Percentiles rank a stretch among this genome's conserved stretches.
Evolutionary conservation across 345 rosid species (phyloP).

Genomic region (Pseudoturritis turrita): DNA sequence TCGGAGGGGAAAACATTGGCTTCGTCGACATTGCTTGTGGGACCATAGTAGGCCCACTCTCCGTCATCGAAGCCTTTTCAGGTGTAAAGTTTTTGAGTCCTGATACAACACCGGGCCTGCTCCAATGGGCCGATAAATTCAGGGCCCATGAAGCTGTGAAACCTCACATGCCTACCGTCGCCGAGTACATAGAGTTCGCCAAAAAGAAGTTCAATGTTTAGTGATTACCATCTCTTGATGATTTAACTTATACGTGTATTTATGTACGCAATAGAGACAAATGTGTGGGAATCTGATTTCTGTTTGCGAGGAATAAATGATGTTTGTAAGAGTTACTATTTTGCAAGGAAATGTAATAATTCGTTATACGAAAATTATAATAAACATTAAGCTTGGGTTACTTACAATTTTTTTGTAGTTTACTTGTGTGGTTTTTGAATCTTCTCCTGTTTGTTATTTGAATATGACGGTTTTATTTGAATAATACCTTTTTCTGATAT

Average conservation of each 20-base stretch:
- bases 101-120: slow-evolving; percentile 45
- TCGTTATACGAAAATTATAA: too few species aligned
- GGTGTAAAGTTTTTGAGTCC: slow-evolving; percentile 41
- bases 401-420: too few species aligned
- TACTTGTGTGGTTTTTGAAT: too few species aligned
- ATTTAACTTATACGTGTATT: neutral
- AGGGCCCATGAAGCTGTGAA: slow-evolving; percentile 57
- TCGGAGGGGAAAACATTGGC: slow-evolving; percentile 66
- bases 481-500: too few species aligned
- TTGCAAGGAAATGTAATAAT: neutral
- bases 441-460: too few species aligned
- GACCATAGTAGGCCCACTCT: slow-evolving; percentile 46
- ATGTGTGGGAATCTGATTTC: neutral
- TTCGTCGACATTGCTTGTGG: slow-evolving; percentile 65
- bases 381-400: neutral
- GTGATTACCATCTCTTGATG: slow-evolving; percentile 1
- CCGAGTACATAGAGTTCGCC: slow-evolving; percentile 40
- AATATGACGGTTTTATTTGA: too few species aligned
- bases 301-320: neutral
- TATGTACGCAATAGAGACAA: neutral
- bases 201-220: slow-evolving; percentile 22
- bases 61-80: slow-evolving; percentile 35
- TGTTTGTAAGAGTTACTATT: neutral
- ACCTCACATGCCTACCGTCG: slow-evolving; percentile 57
- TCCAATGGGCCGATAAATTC: slow-evolving; percentile 51